phyloP scores from a whole-genome alignment of 2,329 filamentous ascomycete genomes.

The Colletotrichum phormii region DNA sequence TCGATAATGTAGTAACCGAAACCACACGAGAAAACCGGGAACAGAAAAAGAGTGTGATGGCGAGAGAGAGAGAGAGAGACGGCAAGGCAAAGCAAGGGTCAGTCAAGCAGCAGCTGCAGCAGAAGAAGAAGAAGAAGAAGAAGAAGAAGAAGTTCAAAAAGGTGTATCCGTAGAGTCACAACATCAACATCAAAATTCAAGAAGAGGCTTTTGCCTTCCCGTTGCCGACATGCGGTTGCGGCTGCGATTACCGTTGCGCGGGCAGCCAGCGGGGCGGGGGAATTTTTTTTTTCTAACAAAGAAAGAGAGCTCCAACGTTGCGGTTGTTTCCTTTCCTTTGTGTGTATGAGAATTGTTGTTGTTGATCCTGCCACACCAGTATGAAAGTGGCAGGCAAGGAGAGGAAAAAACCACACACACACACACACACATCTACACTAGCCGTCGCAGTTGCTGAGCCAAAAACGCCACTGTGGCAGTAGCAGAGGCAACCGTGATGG shows the following conservation, averaged over 20 bases:
- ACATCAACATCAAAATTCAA: background rate
- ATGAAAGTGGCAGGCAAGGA: background rate
- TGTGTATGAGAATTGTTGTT: slow-evolving; percentile 17
- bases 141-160: background rate
- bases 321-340: slow-evolving; percentile 18
- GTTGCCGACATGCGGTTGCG: slow-evolving; percentile 23
- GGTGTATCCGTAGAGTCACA: background rate
- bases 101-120: background rate
- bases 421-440: background rate
- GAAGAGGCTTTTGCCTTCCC: slow-evolving; percentile 3
- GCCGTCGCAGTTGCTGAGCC: slow-evolving; percentile 17
- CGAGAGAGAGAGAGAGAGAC: background rate
- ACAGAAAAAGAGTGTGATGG: slow-evolving; percentile 5
- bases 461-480: slow-evolving; percentile 4
- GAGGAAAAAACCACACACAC: too few relatives aligned
- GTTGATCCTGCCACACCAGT: background rate
- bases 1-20: slow-evolving; percentile 10
- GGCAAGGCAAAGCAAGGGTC: background rate
- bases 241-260: slow-evolving; percentile 27
- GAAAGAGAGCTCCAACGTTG: background rate
- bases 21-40: slow-evolving; percentile 16
- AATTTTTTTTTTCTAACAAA: background rate
- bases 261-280: background rate
- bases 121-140: too few relatives aligned
- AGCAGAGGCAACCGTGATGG: slow-evolving; percentile 6